These are phyloP conservation scores for Neonectria magnoliae DNA, from an alignment of 2,329 filamentous ascomycete genomes.

Conservation along the genomic window DNA sequence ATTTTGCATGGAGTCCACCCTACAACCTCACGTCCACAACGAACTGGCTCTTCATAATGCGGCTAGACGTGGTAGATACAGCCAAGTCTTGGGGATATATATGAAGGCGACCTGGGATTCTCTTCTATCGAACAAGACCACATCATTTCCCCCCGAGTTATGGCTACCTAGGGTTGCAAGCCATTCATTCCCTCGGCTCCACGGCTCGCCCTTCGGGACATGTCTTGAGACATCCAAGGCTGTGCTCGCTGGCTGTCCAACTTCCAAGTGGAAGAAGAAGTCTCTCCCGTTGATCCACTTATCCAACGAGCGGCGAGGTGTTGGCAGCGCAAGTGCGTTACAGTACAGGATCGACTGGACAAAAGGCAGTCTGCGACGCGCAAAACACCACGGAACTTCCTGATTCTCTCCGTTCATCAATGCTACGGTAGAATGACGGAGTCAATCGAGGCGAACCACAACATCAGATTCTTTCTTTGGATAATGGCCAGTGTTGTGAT, in stretches of 20 bases:
- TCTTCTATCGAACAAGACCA: neutral
- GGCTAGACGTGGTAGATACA: neutral
- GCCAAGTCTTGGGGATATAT: neutral
- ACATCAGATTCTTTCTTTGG: neutral
- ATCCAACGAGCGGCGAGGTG: slow-evolving; percentile 5
- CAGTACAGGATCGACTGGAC: neutral
- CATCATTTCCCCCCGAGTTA: neutral
- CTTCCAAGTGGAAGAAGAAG: neutral
- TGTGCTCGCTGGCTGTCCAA: neutral
- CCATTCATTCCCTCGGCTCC: neutral
- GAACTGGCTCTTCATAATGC: neutral
- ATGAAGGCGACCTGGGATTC: neutral
- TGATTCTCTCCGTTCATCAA: neutral
- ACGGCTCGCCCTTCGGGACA: neutral
- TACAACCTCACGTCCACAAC: neutral
- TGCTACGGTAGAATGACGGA: neutral
- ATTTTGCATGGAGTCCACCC: neutral
- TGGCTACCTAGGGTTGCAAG: neutral
- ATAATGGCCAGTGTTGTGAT: neutral
- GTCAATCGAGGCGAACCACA: neutral
- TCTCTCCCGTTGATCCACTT: neutral
- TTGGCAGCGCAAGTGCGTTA: slow-evolving; percentile 1
- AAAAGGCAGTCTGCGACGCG: neutral
- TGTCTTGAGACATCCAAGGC: neutral
- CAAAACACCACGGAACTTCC: neutral